Percentiles rank a stretch among this genome's conserved stretches.
Evolutionary conservation across 441 rosid genomes (phyloP).

Genomic region (Capsella rubella): DNA sequence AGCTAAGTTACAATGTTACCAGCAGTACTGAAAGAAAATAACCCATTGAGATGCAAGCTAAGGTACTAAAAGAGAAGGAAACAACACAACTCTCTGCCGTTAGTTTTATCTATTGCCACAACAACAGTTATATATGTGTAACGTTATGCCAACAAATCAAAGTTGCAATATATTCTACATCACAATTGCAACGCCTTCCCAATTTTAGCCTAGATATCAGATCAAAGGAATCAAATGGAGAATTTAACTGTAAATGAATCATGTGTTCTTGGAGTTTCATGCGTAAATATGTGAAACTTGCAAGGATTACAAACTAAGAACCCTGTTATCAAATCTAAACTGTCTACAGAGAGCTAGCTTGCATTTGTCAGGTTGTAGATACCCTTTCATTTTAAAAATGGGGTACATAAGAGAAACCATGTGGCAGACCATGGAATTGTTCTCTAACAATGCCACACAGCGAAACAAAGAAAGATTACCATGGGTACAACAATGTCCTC

Average conservation of each 20-base stretch:
- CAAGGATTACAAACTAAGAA: constrained; percentile 5
- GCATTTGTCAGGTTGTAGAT: neutral
- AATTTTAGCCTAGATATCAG: constrained; percentile 5
- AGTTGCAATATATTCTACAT: constrained; percentile 12
- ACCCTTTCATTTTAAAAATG: neutral
- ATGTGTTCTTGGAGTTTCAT: constrained; percentile 2
- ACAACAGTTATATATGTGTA: neutral
- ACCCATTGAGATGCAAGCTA: constrained; percentile 3
- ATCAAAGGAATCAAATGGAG: neutral
- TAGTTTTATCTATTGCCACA: neutral
- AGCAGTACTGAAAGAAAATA: neutral
- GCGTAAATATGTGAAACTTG: neutral
- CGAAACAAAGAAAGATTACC: constrained; percentile 56
- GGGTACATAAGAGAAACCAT: neutral
- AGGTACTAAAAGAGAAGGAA: constrained; percentile 23
- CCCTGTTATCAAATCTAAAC: constrained; percentile 1
- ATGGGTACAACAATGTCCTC: constrained; percentile 98
- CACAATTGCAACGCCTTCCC: neutral
- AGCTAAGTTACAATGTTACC: neutral
- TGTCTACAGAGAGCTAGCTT: neutral
- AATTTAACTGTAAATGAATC: neutral
- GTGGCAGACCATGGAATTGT: neutral
- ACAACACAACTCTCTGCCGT: neutral
- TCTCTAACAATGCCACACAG: constrained; percentile 1
- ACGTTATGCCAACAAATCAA: neutral